These are phyloP conservation scores for Perkinsus chesapeaki DNA, from an alignment of 169 alveolate species.

Conservation along the genomic window DNA sequence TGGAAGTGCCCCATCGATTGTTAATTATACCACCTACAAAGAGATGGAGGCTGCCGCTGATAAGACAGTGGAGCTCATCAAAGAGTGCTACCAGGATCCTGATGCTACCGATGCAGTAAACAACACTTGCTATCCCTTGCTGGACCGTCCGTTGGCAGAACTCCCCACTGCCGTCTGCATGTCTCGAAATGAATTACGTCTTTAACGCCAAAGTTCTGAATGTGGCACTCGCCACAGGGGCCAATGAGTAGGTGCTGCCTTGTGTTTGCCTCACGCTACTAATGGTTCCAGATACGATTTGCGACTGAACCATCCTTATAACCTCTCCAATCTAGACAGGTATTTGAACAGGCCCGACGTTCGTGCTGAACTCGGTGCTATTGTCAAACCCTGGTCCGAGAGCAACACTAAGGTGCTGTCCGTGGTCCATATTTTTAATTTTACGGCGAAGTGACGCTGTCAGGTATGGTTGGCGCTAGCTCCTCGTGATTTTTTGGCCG, in stretches of 20 bases:
- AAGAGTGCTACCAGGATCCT: neutral
- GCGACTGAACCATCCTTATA: neutral
- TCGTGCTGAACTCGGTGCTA: slow-evolving; percentile 2
- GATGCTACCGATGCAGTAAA: neutral
- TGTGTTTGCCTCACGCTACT: no score
- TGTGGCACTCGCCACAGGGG: neutral
- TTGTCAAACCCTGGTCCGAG: neutral
- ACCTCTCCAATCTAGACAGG: neutral
- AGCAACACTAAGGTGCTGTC: neutral
- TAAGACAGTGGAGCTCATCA: neutral
- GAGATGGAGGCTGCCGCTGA: neutral
- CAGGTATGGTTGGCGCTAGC: neutral
- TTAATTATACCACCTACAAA: neutral
- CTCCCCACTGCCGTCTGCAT: neutral
- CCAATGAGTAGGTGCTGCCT: neutral
- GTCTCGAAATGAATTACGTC: neutral
- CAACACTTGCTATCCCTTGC: neutral
- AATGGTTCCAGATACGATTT: neutral
- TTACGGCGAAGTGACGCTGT: neutral
- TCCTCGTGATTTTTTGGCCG: neutral
- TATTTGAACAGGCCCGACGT: neutral
- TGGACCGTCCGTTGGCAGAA: neutral
- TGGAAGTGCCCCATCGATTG: neutral
- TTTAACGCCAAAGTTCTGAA: neutral
- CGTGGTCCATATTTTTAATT: neutral